Percentiles rank a stretch among this genome's conserved stretches.
These are phyloP conservation scores for Baudoinia panamericana DNA, from an alignment of 495 filamentous ascomycete genomes.

Conservation along the genomic window DNA sequence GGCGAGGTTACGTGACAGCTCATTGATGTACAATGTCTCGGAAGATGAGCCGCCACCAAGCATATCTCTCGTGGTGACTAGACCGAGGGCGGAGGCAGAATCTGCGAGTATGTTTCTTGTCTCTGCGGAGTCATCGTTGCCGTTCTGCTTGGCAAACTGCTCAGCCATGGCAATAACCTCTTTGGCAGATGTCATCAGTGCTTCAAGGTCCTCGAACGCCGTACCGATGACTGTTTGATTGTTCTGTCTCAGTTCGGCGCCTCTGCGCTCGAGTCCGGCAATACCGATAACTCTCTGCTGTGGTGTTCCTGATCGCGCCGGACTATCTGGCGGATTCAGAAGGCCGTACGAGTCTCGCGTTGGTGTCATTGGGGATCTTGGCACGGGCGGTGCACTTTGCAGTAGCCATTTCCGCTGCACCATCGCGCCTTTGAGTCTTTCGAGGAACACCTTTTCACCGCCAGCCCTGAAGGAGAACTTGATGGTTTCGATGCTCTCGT, in stretches of 20 bases:
- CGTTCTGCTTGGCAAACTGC: conserved; percentile 50
- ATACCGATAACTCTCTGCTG: conserved; percentile 67
- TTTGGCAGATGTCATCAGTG: conserved; percentile 92
- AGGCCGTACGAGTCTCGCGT: neutral
- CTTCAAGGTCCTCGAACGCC: conserved; percentile 92
- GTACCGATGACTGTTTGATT: conserved; percentile 87
- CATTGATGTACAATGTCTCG: conserved; percentile 52
- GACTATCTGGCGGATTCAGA: conserved; percentile 6
- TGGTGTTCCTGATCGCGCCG: conserved; percentile 2
- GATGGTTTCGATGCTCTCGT: conserved; percentile 57
- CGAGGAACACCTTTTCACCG: conserved; percentile 81
- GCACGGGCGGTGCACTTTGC: conserved; percentile 81
- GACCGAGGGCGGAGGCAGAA: conserved; percentile 70
- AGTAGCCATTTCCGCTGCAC: conserved; percentile 94
- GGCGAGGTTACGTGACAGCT: conserved; percentile 77
- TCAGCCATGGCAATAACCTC: conserved; percentile 90
- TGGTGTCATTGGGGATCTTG: conserved; percentile 37
- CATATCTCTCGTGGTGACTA: conserved; percentile 92
- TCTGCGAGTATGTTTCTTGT: conserved; percentile 64
- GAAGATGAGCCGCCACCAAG: conserved; percentile 41
- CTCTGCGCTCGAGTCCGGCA: conserved; percentile 76
- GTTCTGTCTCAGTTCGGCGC: conserved; percentile 69
- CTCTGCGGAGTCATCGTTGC: conserved; percentile 41
- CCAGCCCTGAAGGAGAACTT: conserved; percentile 86
- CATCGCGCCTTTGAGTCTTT: conserved; percentile 73